These are phyloP conservation scores for Schizosaccharomyces octosporus DNA, from an alignment of 805 yeast species.

Conservation along the genomic window DNA sequence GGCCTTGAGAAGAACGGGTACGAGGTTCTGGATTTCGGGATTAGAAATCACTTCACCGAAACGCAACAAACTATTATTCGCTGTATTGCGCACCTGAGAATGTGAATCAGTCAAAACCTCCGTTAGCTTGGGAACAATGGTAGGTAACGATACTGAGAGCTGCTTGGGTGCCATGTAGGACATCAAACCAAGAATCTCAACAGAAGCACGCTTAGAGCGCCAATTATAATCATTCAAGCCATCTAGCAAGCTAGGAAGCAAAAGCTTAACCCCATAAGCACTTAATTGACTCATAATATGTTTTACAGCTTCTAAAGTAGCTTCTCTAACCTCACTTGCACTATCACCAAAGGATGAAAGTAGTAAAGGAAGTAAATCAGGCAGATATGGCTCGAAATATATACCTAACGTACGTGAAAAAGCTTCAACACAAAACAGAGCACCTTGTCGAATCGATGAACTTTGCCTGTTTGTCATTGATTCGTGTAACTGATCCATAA, in stretches of 20 bases:
- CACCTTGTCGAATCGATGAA: slow-evolving; percentile 57
- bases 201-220: slow-evolving; percentile 94
- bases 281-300: slow-evolving; percentile 78
- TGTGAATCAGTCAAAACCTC: slow-evolving; percentile 86
- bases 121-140: slow-evolving; percentile 87
- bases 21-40: slow-evolving; percentile 85
- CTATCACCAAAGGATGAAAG: slow-evolving; percentile 67
- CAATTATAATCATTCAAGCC: slow-evolving; percentile 75
- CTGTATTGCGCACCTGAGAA: slow-evolving; percentile 89
- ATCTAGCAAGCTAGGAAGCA: slow-evolving; percentile 73
- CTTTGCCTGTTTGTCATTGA: slow-evolving; percentile 76
- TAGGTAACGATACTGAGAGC: slow-evolving; percentile 64
- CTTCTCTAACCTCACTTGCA: slow-evolving; percentile 62
- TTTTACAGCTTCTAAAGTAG: slow-evolving; percentile 69
- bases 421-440: slow-evolving; percentile 64
- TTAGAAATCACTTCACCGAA: slow-evolving; percentile 94
- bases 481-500: slow-evolving; percentile 47
- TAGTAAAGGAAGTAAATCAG: slow-evolving; percentile 63
- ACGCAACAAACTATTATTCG: slow-evolving; percentile 62
- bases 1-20: slow-evolving; percentile 67
- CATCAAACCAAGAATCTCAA: slow-evolving; percentile 88
- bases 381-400: slow-evolving; percentile 78
- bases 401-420: slow-evolving; percentile 52
- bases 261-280: slow-evolving; percentile 67
- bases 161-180: slow-evolving; percentile 92